A percentile compares a stretch with the other conserved stretches of the same genome.
phyloP scores from a whole-genome alignment of 2,329 filamentous ascomycete genomes.

The Colletotrichum paranaense region DNA sequence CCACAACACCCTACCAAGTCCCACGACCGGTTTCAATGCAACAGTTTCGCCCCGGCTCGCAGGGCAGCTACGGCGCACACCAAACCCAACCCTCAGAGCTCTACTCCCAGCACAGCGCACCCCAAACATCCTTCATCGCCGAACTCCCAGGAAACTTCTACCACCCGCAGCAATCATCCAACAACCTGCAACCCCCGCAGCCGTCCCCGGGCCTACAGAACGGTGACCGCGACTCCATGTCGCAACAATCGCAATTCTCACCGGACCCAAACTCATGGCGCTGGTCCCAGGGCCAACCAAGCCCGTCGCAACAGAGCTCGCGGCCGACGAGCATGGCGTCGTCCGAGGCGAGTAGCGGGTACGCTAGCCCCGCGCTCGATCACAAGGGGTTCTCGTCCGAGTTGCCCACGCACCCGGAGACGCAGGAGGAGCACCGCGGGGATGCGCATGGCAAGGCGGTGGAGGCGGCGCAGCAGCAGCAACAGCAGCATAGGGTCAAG shows the following conservation, averaged over 20 bases:
- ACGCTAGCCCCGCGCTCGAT: conserved; percentile 52
- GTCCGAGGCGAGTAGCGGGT: conserved; percentile 42
- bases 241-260: conserved; percentile 35
- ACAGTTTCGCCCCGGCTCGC: conserved; percentile 44
- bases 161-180: conserved; percentile 49
- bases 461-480: conserved; percentile 10
- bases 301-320: conserved; percentile 42
- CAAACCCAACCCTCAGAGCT: conserved; percentile 35
- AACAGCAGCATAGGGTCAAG: conserved; percentile 19
- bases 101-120: conserved; percentile 36
- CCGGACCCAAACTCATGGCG: conserved; percentile 48
- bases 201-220: conserved; percentile 33
- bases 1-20: conserved; percentile 52
- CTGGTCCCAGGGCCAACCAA: conserved; percentile 54
- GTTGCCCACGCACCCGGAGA: conserved; percentile 60
- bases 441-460: conserved; percentile 1
- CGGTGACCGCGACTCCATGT: conserved; percentile 39
- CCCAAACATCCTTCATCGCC: conserved; percentile 40
- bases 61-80: conserved; percentile 22
- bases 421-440: conserved; percentile 53
- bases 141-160: conserved; percentile 64
- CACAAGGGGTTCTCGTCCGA: conserved; percentile 55
- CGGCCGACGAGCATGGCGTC: conserved; percentile 51
- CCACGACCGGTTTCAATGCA: conserved; percentile 46
- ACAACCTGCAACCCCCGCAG: conserved; percentile 41